These are phyloP conservation scores for Wickerhamiella kurtzmanii DNA, from an alignment of 805 yeast species.

Conservation along the genomic window DNA sequence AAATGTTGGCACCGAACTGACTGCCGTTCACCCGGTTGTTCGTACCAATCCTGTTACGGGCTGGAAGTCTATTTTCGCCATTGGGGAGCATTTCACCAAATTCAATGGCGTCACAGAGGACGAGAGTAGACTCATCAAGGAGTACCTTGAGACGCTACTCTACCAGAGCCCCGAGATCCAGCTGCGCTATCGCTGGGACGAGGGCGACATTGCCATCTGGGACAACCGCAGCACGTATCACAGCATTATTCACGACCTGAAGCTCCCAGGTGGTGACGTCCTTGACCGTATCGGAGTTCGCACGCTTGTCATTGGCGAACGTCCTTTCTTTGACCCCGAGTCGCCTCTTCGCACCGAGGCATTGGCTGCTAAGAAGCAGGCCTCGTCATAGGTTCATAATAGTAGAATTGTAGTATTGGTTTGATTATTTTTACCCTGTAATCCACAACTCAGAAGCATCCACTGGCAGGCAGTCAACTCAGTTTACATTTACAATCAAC, in stretches of 20 bases:
- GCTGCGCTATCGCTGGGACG: slow-evolving; percentile 34
- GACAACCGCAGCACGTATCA: slow-evolving; percentile 44
- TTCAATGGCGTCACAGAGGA: slow-evolving; percentile 39
- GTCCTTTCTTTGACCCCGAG: slow-evolving; percentile 17
- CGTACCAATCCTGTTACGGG: slow-evolving; percentile 54
- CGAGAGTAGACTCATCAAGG: slow-evolving; percentile 35
- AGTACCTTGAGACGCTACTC: slow-evolving; percentile 24
- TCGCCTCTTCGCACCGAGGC: neutral
- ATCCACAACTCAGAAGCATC: too few species aligned
- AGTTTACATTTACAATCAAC: too few species aligned
- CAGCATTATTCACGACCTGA: slow-evolving; percentile 25
- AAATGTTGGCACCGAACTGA: slow-evolving; percentile 23
- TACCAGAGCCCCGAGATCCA: slow-evolving; percentile 16
- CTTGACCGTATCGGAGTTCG: slow-evolving; percentile 17
- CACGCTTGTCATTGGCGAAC: slow-evolving; percentile 18
- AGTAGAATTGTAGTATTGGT: too few species aligned
- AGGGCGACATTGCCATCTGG: slow-evolving; percentile 43
- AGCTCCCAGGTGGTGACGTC: slow-evolving; percentile 2
- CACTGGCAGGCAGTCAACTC: too few species aligned
- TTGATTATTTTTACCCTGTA: too few species aligned
- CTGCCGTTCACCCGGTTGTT: slow-evolving; percentile 42
- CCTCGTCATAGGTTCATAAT: too few species aligned
- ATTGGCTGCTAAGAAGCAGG: too few species aligned
- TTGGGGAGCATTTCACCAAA: slow-evolving; percentile 35
- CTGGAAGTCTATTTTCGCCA: slow-evolving; percentile 38